phyloP scores from a whole-genome alignment of 345 rosid species.

The Melastoma malabathricum region DNA sequence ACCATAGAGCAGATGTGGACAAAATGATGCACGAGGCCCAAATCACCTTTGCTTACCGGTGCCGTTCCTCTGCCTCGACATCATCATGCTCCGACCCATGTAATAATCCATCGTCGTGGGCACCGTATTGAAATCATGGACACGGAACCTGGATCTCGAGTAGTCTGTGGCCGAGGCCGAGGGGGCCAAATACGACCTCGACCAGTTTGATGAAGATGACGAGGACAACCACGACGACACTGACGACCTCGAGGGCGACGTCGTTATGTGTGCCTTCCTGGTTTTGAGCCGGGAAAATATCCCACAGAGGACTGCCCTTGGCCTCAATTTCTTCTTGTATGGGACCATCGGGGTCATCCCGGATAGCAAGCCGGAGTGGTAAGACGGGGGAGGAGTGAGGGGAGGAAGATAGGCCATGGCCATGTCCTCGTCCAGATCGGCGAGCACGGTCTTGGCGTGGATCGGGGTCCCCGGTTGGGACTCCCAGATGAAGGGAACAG shows the following conservation, averaged over 20 bases:
- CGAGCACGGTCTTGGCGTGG: constrained; percentile 14
- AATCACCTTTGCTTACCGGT: too few species aligned
- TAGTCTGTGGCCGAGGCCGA: too few species aligned
- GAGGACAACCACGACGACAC: constrained; percentile 4
- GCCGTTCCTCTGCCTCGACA: too few species aligned
- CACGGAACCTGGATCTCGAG: too few species aligned
- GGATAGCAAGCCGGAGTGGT: constrained; percentile 10
- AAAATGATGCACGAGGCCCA: too few species aligned
- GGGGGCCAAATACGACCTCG: too few species aligned
- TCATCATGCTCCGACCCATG: too few species aligned
- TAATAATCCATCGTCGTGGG: too few species aligned
- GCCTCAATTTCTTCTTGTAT: background rate
- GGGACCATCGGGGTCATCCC: background rate
- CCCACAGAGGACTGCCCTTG: background rate
- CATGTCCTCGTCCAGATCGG: constrained; percentile 18
- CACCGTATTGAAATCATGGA: too few species aligned
- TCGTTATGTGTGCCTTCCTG: constrained; percentile 1
- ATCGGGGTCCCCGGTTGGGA: constrained; percentile 88
- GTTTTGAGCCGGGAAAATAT: constrained; percentile 8
- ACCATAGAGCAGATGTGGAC: too few species aligned
- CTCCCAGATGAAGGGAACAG: constrained; percentile 78
- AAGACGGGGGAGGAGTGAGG: constrained; percentile 16
- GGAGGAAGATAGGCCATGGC: constrained; percentile 33
- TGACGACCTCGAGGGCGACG: constrained; percentile 3
- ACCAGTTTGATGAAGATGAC: background rate